phyloP scores from a whole-genome alignment of 176 grass and related monocot species.

The Oryza rufipogon region DNA sequence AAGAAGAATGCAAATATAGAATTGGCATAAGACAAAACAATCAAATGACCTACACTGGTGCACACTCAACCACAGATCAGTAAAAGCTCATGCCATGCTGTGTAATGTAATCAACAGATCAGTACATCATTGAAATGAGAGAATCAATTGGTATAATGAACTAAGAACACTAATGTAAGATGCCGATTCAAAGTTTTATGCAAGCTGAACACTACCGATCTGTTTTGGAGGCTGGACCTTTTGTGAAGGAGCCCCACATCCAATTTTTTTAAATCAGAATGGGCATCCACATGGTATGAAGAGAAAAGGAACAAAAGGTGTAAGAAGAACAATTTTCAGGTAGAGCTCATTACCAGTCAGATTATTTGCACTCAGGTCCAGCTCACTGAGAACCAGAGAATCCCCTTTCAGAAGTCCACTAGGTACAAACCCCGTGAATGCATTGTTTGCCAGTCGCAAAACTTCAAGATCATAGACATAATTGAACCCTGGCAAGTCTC shows the following conservation, averaged over 20 bases:
- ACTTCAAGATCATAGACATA: constrained; percentile 99
- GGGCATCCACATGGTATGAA: constrained; percentile 25
- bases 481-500: constrained; percentile 97
- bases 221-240: not conserved
- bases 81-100: not conserved
- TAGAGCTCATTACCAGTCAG: constrained; percentile 68
- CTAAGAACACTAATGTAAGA: not conserved
- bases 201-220: not conserved
- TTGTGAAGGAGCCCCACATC: not conserved
- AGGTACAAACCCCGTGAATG: constrained; percentile 87
- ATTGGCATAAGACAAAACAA: not conserved
- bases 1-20: not conserved
- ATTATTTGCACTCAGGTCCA: constrained; percentile 94
- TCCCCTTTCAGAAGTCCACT: constrained; percentile 93
- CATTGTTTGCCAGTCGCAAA: constrained; percentile 81
- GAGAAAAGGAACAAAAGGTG: not conserved
- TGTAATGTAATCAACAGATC: constrained; percentile 17
- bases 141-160: constrained; percentile 3
- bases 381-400: constrained; percentile 82
- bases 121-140: not conserved
- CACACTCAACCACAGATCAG: not conserved
- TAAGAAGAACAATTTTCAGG: not conserved
- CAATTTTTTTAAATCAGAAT: not conserved
- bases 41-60: not conserved
- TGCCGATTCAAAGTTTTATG: not conserved